A percentile compares a stretch with the other conserved stretches of the same genome.
Evolutionary conservation across 202 grass and related monocot genomes (phyloP).

Genomic region (Schoenoplectus tabernaemontani): DNA sequence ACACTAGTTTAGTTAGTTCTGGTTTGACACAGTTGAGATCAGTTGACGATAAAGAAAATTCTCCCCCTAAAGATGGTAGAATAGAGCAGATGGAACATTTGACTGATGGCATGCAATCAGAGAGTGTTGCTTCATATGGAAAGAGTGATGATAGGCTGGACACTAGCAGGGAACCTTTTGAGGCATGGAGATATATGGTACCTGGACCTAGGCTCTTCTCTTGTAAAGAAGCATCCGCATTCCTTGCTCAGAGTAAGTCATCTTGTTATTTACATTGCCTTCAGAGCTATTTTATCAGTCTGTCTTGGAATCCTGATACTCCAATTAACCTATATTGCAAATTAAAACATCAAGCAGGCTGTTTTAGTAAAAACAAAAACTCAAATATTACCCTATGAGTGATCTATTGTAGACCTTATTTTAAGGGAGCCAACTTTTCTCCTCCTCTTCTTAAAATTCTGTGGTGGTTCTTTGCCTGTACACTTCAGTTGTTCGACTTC

Average conservation of each 20-base stretch:
- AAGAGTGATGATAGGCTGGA: constrained; percentile 16
- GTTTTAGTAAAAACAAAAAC: neutral
- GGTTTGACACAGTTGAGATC: neutral
- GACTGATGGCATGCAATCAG: neutral
- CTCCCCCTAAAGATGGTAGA: neutral
- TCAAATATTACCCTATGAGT: neutral
- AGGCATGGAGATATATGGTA: constrained; percentile 4
- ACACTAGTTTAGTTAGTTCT: constrained; percentile 7
- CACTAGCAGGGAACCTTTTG: neutral
- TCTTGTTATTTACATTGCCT: neutral
- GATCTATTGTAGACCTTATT: neutral
- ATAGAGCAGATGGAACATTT: neutral
- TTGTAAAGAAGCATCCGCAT: constrained; percentile 41
- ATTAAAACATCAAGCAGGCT: no score
- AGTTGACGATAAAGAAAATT: neutral
- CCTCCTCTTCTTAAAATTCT: constrained; percentile 1
- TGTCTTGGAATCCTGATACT: neutral
- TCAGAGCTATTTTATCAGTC: neutral
- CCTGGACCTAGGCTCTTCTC: constrained; percentile 26
- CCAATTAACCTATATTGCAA: neutral
- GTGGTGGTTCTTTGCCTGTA: neutral
- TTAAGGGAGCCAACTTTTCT: neutral
- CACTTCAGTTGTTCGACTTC: neutral
- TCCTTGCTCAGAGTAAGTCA: constrained; percentile 65
- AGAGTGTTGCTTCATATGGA: constrained; percentile 6